These are phyloP conservation scores for Pharnaceum exiguum DNA, from an alignment of 148 eudicot species.

Conservation along the genomic window DNA sequence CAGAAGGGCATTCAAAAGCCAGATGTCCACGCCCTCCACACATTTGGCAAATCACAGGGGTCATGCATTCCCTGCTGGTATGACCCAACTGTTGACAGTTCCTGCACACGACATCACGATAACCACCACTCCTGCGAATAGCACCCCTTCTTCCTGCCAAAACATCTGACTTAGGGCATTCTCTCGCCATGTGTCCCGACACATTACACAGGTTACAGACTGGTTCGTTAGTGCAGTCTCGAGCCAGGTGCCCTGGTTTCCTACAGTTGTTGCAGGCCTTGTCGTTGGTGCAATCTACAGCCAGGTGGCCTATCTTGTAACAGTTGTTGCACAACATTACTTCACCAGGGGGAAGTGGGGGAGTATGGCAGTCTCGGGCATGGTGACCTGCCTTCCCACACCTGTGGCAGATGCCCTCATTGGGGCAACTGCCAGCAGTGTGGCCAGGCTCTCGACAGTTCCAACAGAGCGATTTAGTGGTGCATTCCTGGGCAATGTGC, in stretches of 20 bases:
- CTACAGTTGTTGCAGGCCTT: slow-evolving; percentile 63
- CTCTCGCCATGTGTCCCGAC: slow-evolving; percentile 47
- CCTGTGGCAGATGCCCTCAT: slow-evolving; percentile 48
- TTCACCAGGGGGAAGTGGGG: slow-evolving; percentile 35
- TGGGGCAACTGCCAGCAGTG: slow-evolving; percentile 36
- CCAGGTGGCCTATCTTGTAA: slow-evolving; percentile 50
- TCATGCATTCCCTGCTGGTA: slow-evolving; percentile 38
- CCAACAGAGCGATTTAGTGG: slow-evolving; percentile 48
- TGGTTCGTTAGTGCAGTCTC: slow-evolving; percentile 46
- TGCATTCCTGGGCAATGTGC: slow-evolving; percentile 49
- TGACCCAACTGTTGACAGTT: slow-evolving; percentile 44
- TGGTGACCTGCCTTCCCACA: slow-evolving; percentile 50
- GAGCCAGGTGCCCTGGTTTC: slow-evolving; percentile 45
- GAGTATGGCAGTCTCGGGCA: slow-evolving; percentile 39
- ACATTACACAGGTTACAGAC: slow-evolving; percentile 46
- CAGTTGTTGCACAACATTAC: slow-evolving; percentile 54
- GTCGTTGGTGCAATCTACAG: slow-evolving; percentile 44
- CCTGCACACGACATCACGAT: slow-evolving; percentile 33
- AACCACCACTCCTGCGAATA: slow-evolving; percentile 22
- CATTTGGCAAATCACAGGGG: slow-evolving; percentile 39
- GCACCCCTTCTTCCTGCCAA: slow-evolving; percentile 24
- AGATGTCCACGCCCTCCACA: slow-evolving; percentile 55
- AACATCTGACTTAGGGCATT: slow-evolving; percentile 36
- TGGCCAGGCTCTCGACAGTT: slow-evolving; percentile 60
- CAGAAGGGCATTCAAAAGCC: slow-evolving; percentile 41